A percentile compares a stretch with the other conserved stretches of the same genome.
phyloP scores from a whole-genome alignment of 2,329 filamentous ascomycete genomes.

The Botrytis fabae region DNA sequence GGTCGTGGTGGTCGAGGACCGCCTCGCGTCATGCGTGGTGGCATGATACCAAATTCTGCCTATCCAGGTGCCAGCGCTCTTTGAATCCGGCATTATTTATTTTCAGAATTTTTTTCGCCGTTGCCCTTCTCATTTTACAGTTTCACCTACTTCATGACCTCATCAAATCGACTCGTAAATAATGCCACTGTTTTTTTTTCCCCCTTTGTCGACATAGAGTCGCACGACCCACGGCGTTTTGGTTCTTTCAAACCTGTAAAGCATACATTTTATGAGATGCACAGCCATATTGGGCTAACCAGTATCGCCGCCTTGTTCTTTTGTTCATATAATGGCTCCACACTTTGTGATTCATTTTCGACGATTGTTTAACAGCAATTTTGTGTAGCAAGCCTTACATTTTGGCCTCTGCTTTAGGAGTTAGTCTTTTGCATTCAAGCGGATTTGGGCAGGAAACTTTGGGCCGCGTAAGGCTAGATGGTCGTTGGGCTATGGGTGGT shows the following conservation, averaged over 20 bases:
- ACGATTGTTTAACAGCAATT: constrained; percentile 9
- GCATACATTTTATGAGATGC: constrained; percentile 11
- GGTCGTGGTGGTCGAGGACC: constrained; percentile 33
- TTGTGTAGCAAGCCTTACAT: constrained; percentile 13
- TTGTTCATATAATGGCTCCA: neutral
- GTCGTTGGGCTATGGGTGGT: neutral
- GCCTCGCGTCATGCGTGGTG: constrained; percentile 28
- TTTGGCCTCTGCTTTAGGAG: constrained; percentile 12
- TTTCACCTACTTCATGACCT: constrained; percentile 24
- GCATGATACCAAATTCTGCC: constrained; percentile 54
- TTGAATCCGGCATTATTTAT: constrained; percentile 25
- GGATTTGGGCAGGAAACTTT: constrained; percentile 10
- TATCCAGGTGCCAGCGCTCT: constrained; percentile 46
- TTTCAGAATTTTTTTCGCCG: constrained; percentile 26
- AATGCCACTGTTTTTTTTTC: constrained; percentile 28
- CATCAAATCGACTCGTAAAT: constrained; percentile 31
- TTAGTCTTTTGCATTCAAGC: constrained; percentile 1
- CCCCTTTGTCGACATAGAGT: constrained; percentile 32
- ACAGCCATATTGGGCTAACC: neutral
- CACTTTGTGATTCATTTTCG: neutral
- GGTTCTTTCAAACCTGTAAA: constrained; percentile 9
- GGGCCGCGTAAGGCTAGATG: neutral
- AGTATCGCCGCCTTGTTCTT: neutral
- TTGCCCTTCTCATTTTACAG: constrained; percentile 28
- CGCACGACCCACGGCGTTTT: constrained; percentile 22